phyloP scores from a whole-genome alignment of 2,329 filamentous ascomycete species.

The Truncatella angustata region DNA sequence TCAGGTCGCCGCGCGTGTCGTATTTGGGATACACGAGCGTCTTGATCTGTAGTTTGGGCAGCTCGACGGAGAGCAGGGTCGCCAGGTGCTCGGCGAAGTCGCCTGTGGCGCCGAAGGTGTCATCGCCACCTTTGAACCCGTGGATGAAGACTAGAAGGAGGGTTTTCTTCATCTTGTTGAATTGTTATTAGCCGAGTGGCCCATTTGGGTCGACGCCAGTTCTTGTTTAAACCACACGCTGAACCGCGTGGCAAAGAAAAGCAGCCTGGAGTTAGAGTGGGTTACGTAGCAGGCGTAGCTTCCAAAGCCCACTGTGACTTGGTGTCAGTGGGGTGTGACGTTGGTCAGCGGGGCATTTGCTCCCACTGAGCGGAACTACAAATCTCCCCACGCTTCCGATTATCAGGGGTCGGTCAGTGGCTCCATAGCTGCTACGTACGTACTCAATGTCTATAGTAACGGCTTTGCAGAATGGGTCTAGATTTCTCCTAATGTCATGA shows the following conservation, averaged over 20 bases:
- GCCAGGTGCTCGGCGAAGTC: constrained; percentile 72
- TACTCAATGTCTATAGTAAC: no score
- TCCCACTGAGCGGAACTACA: background rate
- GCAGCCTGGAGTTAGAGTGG: no score
- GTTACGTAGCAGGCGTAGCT: no score
- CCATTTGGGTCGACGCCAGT: background rate
- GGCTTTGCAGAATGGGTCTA: no score
- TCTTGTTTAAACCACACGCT: no score
- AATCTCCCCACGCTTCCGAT: no score
- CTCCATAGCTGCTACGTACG: no score
- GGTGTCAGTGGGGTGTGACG: background rate
- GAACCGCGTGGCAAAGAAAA: no score
- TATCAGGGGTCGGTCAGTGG: no score
- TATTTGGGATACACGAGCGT: constrained; percentile 75
- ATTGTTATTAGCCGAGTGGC: background rate
- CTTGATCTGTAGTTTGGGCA: constrained; percentile 68
- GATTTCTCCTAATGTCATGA: no score
- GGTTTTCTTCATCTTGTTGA: constrained; percentile 71
- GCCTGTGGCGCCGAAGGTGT: constrained; percentile 67
- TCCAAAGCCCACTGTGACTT: background rate
- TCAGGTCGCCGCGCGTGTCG: constrained; percentile 77
- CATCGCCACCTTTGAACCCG: constrained; percentile 82
- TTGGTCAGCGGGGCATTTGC: background rate
- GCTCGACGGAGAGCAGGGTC: constrained; percentile 58
- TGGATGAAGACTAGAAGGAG: constrained; percentile 82